These are phyloP conservation scores for Agaricales sp. DNA, from an alignment of 1,284 basidiomycete genomes.

Conservation along the genomic window DNA sequence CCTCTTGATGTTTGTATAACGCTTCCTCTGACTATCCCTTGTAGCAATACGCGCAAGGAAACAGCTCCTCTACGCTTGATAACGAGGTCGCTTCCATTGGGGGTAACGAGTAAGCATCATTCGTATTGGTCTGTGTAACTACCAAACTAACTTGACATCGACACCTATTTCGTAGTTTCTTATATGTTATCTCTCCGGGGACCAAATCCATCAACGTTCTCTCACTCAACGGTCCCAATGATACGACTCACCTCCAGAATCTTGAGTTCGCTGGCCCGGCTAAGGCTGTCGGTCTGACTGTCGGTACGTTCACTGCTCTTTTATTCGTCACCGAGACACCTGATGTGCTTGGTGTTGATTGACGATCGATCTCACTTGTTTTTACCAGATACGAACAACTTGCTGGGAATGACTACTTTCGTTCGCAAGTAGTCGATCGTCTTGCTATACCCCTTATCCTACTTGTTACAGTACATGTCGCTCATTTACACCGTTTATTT, in stretches of 20 bases:
- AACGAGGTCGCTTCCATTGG: conserved; percentile 31
- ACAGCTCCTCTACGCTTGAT: conserved; percentile 33
- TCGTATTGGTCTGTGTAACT: neutral
- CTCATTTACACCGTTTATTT: no score
- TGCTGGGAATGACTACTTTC: conserved; percentile 33
- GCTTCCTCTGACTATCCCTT: neutral
- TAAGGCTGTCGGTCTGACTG: conserved; percentile 24
- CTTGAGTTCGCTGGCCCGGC: conserved; percentile 29
- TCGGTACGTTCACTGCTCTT: conserved; percentile 20
- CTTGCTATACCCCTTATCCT: no score
- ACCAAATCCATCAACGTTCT: conserved; percentile 30
- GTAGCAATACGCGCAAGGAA: conserved; percentile 31
- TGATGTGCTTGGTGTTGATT: no score
- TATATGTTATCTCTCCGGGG: conserved; percentile 32
- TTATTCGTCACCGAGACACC: neutral
- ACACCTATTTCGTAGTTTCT: conserved; percentile 21
- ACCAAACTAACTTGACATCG: conserved; percentile 1
- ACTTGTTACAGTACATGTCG: no score
- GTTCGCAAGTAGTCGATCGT: no score
- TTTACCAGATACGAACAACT: conserved; percentile 23
- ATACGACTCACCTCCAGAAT: conserved; percentile 26
- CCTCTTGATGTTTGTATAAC: neutral
- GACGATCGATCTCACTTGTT: conserved; percentile 1
- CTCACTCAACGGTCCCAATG: conserved; percentile 28
- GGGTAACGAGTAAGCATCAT: conserved; percentile 30